Conservation (phyloP, 2,329 filamentous ascomycete species). For the Aspergillus phoenicis region DNA sequence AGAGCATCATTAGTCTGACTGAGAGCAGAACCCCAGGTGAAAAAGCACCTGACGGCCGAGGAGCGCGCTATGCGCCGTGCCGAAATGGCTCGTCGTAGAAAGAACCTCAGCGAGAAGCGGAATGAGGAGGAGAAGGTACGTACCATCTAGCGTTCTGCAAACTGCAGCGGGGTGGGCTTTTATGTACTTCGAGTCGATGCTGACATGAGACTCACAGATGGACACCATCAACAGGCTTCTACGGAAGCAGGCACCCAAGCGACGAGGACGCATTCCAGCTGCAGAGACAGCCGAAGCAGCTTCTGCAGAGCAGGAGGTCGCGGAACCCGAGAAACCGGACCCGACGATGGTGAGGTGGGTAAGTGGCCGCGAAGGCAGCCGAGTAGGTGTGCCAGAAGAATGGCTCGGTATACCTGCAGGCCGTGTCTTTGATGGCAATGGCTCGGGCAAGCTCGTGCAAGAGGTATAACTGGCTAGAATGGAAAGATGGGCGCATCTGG, state of each 20-base stretch:
- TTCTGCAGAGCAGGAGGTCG: constrained; percentile 42
- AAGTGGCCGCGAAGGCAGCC: constrained; percentile 45
- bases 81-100: constrained; percentile 72
- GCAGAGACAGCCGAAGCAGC: constrained; percentile 48
- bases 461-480: constrained; percentile 33
- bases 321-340: constrained; percentile 43
- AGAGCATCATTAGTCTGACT: constrained; percentile 16
- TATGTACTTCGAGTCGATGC: neutral
- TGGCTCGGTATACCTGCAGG: constrained; percentile 50
- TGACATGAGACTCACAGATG: constrained; percentile 51
- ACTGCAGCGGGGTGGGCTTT: neutral
- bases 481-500: constrained; percentile 15
- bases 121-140: constrained; percentile 76
- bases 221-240: constrained; percentile 69
- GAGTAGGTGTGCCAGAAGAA: constrained; percentile 50
- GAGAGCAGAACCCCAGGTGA: constrained; percentile 64
- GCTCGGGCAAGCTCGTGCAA: constrained; percentile 40
- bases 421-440: constrained; percentile 41
- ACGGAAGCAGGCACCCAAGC: constrained; percentile 66
- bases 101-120: constrained; percentile 75
- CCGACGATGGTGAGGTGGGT: constrained; percentile 51
- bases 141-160: constrained; percentile 25
- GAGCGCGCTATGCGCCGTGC: constrained; percentile 72
- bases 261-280: constrained; percentile 52
- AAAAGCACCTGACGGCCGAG: constrained; percentile 72